A percentile compares a stretch with the other conserved stretches of the same genome.
phyloP scores from a whole-genome alignment of 2,329 filamentous ascomycete genomes.

The Magnaporthiopsis rhizophila region DNA sequence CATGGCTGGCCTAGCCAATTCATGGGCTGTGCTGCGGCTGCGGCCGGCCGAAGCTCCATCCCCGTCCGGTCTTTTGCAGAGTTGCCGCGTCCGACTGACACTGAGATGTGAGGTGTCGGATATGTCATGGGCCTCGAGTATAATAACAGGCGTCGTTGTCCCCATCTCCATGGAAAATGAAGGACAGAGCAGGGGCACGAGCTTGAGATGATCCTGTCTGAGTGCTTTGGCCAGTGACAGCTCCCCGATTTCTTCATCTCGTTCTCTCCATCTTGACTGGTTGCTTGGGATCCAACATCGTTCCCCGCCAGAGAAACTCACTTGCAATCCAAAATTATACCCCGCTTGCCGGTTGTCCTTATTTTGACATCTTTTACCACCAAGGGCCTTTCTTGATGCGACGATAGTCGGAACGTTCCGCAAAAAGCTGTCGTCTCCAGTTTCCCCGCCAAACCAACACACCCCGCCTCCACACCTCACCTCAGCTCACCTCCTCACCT shows the following conservation, averaged over 20 bases:
- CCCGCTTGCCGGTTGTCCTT: background rate
- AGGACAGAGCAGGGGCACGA: background rate
- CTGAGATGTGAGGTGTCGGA: no score
- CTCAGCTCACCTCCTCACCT: background rate
- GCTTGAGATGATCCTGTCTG: background rate
- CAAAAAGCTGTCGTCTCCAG: background rate
- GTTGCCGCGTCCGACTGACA: no score
- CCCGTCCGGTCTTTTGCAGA: no score
- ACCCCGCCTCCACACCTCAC: constrained; percentile 1
- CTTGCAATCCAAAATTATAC: background rate
- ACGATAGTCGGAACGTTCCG: background rate
- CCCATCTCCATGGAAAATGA: background rate
- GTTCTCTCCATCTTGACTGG: no score
- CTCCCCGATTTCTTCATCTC: no score
- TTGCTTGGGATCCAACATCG: no score
- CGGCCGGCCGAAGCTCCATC: background rate
- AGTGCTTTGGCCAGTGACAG: background rate
- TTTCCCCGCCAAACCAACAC: background rate
- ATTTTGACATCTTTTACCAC: no score
- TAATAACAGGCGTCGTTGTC: background rate
- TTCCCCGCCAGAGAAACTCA: background rate
- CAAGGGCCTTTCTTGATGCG: no score
- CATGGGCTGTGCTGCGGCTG: background rate
- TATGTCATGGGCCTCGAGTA: background rate
- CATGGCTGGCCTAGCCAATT: no score